These are phyloP conservation scores for Carallia brachiata DNA, from an alignment of 345 rosid genomes.

Conservation along the genomic window DNA sequence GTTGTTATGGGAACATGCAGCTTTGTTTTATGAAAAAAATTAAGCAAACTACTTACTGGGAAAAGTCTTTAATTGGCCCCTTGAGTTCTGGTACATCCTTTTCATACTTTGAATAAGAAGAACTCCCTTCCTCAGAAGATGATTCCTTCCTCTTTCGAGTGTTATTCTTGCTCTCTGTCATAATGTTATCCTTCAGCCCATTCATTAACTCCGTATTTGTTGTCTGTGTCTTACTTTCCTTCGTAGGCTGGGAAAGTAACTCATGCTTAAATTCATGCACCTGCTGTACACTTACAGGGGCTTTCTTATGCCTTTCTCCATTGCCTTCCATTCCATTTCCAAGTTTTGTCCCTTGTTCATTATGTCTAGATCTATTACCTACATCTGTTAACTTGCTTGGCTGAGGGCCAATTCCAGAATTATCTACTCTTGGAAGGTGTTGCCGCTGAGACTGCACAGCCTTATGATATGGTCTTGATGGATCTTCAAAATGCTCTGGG, in stretches of 20 bases:
- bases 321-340: constrained; percentile 56
- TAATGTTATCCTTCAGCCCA: constrained; percentile 45
- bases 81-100: constrained; percentile 75
- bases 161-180: constrained; percentile 41
- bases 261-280: constrained; percentile 57
- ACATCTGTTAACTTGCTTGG: constrained; percentile 42
- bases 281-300: constrained; percentile 31
- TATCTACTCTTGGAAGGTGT: constrained; percentile 38
- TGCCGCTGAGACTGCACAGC: constrained; percentile 50
- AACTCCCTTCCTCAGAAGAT: constrained; percentile 59
- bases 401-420: constrained; percentile 45
- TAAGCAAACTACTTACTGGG: constrained; percentile 60
- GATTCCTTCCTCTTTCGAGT: constrained; percentile 48
- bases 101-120: constrained; percentile 68
- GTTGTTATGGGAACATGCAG: neutral
- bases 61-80: constrained; percentile 67
- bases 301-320: constrained; percentile 65
- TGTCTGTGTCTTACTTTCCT: constrained; percentile 49
- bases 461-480: constrained; percentile 39
- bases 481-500: constrained; percentile 56
- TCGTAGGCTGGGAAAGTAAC: constrained; percentile 36
- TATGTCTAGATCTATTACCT: constrained; percentile 51
- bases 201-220: constrained; percentile 35
- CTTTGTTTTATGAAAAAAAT: neutral
- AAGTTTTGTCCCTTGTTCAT: constrained; percentile 39